Percentiles rank a stretch among this genome's conserved stretches.
Conservation (phyloP, 129 eudicot species). For the Centella asiatica region DNA sequence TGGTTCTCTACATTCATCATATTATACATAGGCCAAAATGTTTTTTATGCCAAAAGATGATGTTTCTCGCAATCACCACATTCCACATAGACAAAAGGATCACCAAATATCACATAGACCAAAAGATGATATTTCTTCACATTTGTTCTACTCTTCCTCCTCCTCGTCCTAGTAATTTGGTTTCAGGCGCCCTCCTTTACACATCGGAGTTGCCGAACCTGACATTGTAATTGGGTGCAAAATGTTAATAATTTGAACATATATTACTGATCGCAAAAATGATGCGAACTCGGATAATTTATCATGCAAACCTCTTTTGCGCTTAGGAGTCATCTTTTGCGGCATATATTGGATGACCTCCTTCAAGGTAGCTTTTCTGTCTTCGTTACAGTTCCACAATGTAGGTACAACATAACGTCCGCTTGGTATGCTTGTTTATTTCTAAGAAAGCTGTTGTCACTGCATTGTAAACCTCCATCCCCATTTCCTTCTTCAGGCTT, state of each 20-base stretch:
- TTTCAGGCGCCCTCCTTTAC: too few relatives aligned
- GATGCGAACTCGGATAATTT: too few relatives aligned
- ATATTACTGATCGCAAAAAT: too few relatives aligned
- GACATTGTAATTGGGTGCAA: neutral
- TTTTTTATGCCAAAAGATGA: too few relatives aligned
- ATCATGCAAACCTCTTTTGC: neutral
- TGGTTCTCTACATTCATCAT: too few relatives aligned
- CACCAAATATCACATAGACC: too few relatives aligned
- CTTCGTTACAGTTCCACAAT: constrained; percentile 38
- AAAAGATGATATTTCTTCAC: neutral
- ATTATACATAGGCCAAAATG: too few relatives aligned
- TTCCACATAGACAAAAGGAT: too few relatives aligned
- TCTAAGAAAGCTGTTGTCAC: neutral
- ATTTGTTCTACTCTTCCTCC: neutral
- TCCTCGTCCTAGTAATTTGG: too few relatives aligned
- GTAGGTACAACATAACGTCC: constrained; percentile 38
- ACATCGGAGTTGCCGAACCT: too few relatives aligned
- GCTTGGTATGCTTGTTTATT: constrained; percentile 15
- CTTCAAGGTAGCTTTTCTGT: constrained; percentile 32
- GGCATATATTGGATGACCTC: constrained; percentile 28
- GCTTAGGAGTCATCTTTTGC: constrained; percentile 5
- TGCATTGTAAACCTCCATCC: neutral
- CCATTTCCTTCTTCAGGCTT: constrained; percentile 9
- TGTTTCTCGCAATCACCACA: neutral
- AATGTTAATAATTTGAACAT: neutral